phyloP scores from a whole-genome alignment of 1,284 basidiomycete species.

The Phellopilus nigrolimitatus region DNA sequence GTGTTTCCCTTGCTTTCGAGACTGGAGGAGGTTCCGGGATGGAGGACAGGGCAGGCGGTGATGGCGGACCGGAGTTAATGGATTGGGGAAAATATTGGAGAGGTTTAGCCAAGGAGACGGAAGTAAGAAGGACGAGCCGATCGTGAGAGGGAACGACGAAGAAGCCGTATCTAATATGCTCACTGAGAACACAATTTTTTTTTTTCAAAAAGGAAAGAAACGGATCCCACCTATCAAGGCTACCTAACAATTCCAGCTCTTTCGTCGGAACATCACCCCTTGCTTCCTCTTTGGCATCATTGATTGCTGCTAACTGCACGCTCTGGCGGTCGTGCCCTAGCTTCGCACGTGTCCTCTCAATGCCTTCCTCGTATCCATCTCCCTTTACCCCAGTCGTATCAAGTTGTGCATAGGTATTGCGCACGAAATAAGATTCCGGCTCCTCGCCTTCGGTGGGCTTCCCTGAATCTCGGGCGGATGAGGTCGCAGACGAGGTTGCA shows the following conservation, averaged over 20 bases:
- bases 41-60: slow-evolving; percentile 36
- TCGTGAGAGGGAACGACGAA: slow-evolving; percentile 73
- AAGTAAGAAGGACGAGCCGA: slow-evolving; percentile 64
- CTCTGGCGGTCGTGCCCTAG: slow-evolving; percentile 36
- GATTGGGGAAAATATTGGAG: slow-evolving; percentile 38
- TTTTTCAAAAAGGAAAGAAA: slow-evolving; percentile 3
- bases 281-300: slow-evolving; percentile 53
- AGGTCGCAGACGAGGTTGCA: slow-evolving; percentile 30
- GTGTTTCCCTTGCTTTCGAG: slow-evolving; percentile 56
- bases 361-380: slow-evolving; percentile 87
- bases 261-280: slow-evolving; percentile 52
- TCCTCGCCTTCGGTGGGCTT: slow-evolving; percentile 71
- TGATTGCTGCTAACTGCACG: slow-evolving; percentile 51
- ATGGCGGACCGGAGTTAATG: slow-evolving; percentile 24
- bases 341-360: slow-evolving; percentile 89
- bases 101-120: slow-evolving; percentile 57
- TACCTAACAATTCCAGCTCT: slow-evolving; percentile 66
- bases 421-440: slow-evolving; percentile 79
- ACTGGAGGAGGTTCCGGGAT: slow-evolving; percentile 42
- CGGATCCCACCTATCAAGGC: slow-evolving; percentile 69
- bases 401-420: slow-evolving; percentile 84
- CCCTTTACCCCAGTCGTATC: slow-evolving; percentile 83
- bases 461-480: slow-evolving; percentile 33
- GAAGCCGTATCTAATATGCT: slow-evolving; percentile 82
- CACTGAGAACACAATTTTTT: slow-evolving; percentile 12